Conservation (phyloP, 1,284 basidiomycete species). For the Sporisorium graminicola region DNA sequence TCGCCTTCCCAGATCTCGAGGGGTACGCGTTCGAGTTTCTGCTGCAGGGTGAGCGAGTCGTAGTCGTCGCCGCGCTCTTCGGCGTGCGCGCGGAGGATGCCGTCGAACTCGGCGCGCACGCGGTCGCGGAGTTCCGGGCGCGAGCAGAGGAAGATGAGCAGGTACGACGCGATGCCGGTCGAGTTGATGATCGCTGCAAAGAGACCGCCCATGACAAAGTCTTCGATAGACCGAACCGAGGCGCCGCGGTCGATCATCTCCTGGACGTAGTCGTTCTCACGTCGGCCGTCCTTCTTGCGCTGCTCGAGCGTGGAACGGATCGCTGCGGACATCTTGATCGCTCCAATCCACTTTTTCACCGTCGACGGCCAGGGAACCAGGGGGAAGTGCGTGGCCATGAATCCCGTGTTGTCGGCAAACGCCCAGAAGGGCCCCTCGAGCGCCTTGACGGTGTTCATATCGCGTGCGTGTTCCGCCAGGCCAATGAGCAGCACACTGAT, state of each 20-base stretch:
- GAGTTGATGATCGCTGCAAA: constrained; percentile 62
- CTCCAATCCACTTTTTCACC: constrained; percentile 43
- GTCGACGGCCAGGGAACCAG: constrained; percentile 34
- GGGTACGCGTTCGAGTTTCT: constrained; percentile 33
- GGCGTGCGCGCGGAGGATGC: constrained; percentile 26
- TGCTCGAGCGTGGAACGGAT: constrained; percentile 36
- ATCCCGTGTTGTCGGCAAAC: constrained; percentile 51
- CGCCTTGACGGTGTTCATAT: constrained; percentile 29
- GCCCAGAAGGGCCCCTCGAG: constrained; percentile 48
- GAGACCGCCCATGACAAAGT: constrained; percentile 47
- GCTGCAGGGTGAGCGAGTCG: constrained; percentile 28
- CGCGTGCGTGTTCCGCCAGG: constrained; percentile 37
- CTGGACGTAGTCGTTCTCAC: constrained; percentile 51
- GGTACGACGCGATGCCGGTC: constrained; percentile 41
- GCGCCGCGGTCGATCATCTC: constrained; percentile 48
- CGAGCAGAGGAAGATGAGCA: constrained; percentile 35
- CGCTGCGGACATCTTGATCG: constrained; percentile 44
- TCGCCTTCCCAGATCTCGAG: constrained; percentile 40
- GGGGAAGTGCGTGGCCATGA: constrained; percentile 42
- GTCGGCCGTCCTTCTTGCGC: constrained; percentile 32
- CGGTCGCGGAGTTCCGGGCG: constrained; percentile 16
- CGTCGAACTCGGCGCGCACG: constrained; percentile 38
- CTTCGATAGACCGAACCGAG: constrained; percentile 27
- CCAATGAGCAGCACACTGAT: constrained; percentile 45
- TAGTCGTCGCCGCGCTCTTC: constrained; percentile 42